A percentile compares a stretch with the other conserved stretches of the same genome.
Conservation (phyloP, 139 green algal genomes). For the Picochlorum sp. region DNA sequence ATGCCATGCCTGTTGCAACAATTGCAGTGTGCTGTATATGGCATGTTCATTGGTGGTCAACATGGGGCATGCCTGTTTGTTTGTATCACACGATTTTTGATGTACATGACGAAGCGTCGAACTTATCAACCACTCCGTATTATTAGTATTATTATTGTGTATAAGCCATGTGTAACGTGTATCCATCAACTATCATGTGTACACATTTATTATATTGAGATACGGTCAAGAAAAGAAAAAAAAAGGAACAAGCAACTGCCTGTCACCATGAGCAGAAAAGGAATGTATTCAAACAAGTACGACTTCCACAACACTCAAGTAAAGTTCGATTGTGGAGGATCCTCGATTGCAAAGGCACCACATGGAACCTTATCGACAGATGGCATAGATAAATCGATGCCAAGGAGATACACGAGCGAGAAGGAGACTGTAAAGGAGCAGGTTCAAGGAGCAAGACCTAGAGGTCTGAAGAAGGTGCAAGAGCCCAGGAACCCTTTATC, state of each 20-base stretch:
- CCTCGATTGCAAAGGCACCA: neutral
- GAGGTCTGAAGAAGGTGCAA: too few relatives aligned
- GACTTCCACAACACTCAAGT: neutral
- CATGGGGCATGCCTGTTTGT: neutral
- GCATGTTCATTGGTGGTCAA: neutral
- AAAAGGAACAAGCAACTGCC: neutral
- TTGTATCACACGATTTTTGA: neutral
- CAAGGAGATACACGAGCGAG: neutral
- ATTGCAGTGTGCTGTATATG: neutral
- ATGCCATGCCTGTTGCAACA: neutral
- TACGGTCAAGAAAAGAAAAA: neutral
- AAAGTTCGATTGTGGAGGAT: neutral
- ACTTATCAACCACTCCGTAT: neutral
- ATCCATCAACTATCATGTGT: neutral
- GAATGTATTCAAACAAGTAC: neutral
- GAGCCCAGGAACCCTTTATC: constrained; percentile 3
- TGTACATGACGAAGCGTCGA: neutral
- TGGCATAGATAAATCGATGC: constrained; percentile 5
- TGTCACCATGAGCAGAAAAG: neutral
- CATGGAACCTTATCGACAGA: constrained; percentile 5
- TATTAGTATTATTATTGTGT: neutral
- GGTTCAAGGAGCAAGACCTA: neutral
- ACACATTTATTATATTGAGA: neutral
- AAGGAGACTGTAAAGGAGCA: neutral
- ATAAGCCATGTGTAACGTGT: neutral